Percentiles rank a stretch among this genome's conserved stretches.
phyloP scores from a whole-genome alignment of 2,329 filamentous ascomycete species.

The Penicillium sp. region DNA sequence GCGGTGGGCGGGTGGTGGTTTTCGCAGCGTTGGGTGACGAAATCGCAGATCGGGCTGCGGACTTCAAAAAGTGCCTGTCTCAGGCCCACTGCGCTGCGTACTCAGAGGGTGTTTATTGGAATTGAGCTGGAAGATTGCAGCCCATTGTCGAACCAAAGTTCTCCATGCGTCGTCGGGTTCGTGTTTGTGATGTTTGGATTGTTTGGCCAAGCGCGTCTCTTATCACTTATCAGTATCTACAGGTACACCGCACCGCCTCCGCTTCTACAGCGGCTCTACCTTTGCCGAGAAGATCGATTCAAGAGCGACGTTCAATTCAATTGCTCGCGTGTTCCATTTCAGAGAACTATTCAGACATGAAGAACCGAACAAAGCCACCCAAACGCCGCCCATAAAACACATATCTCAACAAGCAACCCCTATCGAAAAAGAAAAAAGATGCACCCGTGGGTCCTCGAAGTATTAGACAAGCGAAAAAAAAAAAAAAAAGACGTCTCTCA shows the following conservation, averaged over 20 bases:
- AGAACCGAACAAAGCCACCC: constrained; percentile 21
- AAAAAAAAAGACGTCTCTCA: constrained; percentile 5
- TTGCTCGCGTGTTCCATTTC: constrained; percentile 17
- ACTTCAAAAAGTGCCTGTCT: background rate
- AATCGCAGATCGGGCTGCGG: background rate
- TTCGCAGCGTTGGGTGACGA: constrained; percentile 1
- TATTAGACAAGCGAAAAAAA: constrained; percentile 28
- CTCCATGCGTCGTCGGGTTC: constrained; percentile 6
- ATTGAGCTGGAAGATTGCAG: constrained; percentile 2
- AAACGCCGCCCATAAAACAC: constrained; percentile 26
- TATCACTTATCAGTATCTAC: constrained; percentile 10
- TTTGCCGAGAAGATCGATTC: background rate
- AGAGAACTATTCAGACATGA: constrained; percentile 21
- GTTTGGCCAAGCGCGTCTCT: constrained; percentile 16
- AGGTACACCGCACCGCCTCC: background rate
- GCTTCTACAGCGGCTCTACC: too few species aligned
- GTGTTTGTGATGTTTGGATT: constrained; percentile 20
- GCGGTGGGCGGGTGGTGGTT: constrained; percentile 6
- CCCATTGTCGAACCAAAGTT: constrained; percentile 3
- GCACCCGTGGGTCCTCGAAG: constrained; percentile 22
- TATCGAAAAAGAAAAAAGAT: constrained; percentile 16
- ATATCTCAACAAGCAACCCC: constrained; percentile 24
- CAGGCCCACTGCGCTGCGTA: too few species aligned
- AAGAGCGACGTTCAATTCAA: constrained; percentile 16
- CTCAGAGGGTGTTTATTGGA: too few species aligned